Base-by-base conservation (phyloP, 768 basidiomycete genomes). In the Rhodotorula kratochvilovae region DNA sequence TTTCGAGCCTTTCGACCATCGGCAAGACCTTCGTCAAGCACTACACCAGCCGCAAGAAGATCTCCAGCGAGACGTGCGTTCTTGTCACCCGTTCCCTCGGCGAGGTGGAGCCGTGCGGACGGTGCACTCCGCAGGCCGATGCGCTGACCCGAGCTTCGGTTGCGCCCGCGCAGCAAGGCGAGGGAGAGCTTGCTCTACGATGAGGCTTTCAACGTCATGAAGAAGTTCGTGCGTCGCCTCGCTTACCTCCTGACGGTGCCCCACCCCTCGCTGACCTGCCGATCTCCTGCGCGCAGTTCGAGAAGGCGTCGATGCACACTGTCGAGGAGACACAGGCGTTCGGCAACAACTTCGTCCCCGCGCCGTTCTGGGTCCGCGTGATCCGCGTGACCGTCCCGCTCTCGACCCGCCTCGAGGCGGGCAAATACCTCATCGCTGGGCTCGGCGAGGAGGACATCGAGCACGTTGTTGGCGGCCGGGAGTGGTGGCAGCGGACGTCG, bases 401-500 rank as follows among this genome's bases (percentile, higher is more conserved):
- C 46, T 77, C 73, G 23, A 65, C 65, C 43, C 70, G 70, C 15
- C 67, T 75, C 67, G 74, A 75, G 27, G 70, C 70, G 10, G 67
- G 67, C 55, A 63, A 63, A 31, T 33, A 69, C 45, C 55, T 75
- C 39, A 71, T 75, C 59, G 65, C 57, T 33, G 66, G 64, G 0
- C 66, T 72, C 33, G 70, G 74, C 33, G 74, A 70, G 48, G 68
- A 72, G 12, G 71, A 73, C 48, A 43, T 85, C 23, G 85, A 86
- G 72, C 84, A 84, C 51, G 79, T 91, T 42, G 87, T 92, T 7
- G 95, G 95, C 19, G 95, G 95, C 2, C 86, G 87, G 11, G 93
- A 94, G 79, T 98, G 95, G 93, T 98, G 95, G 95, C 94, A 96
- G 81, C 48, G 70, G 1, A 72, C 74, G 21, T 92, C 94, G 45